Evolutionary conservation across 73 alveolate genomes (phyloP).

Genomic region (Blepharisma stoltei): DNA sequence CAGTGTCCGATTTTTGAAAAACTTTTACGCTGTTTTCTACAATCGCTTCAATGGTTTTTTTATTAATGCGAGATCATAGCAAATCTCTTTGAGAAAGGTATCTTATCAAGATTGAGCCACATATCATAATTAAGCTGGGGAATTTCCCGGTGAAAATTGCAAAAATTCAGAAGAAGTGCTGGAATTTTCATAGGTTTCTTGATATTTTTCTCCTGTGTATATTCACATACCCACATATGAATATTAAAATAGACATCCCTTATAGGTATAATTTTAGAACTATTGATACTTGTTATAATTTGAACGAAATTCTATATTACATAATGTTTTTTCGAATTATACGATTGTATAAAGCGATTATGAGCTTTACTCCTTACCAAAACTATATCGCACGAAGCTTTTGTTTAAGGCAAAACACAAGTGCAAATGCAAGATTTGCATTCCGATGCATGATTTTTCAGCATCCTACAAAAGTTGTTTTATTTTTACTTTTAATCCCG

Average conservation of each 20-base stretch:
- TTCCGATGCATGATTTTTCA: neutral
- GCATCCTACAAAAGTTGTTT: neutral
- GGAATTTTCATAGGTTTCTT: too few relatives aligned
- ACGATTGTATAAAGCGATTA: neutral
- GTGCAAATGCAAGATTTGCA: neutral
- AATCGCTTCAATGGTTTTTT: neutral
- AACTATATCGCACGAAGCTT: neutral
- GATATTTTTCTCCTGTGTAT: too few relatives aligned
- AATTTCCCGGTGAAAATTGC: too few relatives aligned
- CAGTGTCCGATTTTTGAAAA: too few relatives aligned
- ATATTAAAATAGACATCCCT: too few relatives aligned
- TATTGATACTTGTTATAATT: neutral
- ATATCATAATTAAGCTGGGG: too few relatives aligned
- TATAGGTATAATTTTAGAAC: too few relatives aligned
- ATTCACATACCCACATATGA: too few relatives aligned
- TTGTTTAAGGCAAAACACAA: neutral
- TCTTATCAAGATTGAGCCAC: neutral
- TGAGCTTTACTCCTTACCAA: neutral
- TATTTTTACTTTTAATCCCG: neutral
- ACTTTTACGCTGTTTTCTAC: too few relatives aligned
- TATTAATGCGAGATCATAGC: neutral
- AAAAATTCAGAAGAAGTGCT: too few relatives aligned
- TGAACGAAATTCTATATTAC: neutral
- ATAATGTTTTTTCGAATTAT: neutral
- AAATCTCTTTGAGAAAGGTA: conserved; percentile 6